A percentile compares a stretch with the other conserved stretches of the same genome.
Conservation (phyloP, 2,329 filamentous ascomycete genomes). For the Microsporum ferrugineum region DNA sequence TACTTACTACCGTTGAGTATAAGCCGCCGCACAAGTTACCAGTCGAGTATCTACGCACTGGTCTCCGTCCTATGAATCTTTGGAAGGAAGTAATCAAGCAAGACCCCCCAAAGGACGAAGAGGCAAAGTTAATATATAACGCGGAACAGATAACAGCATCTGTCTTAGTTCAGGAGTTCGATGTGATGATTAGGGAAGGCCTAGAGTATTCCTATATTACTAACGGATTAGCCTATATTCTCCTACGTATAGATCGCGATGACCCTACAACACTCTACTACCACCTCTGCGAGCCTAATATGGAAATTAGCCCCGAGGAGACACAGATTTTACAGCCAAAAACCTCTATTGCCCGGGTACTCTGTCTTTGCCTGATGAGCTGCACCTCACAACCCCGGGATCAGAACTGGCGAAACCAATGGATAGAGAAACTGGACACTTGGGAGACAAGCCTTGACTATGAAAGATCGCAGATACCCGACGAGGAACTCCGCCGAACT, state of each 20-base stretch:
- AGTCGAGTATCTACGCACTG: conserved; percentile 9
- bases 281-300: conserved; percentile 19
- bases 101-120: conserved; percentile 10
- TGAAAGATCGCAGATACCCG: conserved; percentile 14
- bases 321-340: conserved; percentile 9
- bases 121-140: conserved; percentile 17
- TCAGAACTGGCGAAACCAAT: conserved; percentile 17
- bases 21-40: conserved; percentile 18
- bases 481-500: conserved; percentile 15
- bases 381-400: conserved; percentile 14
- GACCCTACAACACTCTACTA: conserved; percentile 20
- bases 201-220: conserved; percentile 10
- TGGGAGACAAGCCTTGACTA: conserved; percentile 18
- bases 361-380: conserved; percentile 19
- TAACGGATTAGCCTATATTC: conserved; percentile 2
- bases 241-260: conserved; percentile 15
- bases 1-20: conserved; percentile 13
- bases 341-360: conserved; percentile 16
- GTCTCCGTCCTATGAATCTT: conserved; percentile 15
- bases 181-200: conserved; percentile 10
- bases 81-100: conserved; percentile 16
- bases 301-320: conserved; percentile 11
- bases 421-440: conserved; percentile 10
- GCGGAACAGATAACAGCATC: conserved; percentile 16
- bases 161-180: conserved; percentile 10